Base-by-base conservation (phyloP, 192 early-diverging fungal genomes). In the Spizellomyces punctatus region DNA sequence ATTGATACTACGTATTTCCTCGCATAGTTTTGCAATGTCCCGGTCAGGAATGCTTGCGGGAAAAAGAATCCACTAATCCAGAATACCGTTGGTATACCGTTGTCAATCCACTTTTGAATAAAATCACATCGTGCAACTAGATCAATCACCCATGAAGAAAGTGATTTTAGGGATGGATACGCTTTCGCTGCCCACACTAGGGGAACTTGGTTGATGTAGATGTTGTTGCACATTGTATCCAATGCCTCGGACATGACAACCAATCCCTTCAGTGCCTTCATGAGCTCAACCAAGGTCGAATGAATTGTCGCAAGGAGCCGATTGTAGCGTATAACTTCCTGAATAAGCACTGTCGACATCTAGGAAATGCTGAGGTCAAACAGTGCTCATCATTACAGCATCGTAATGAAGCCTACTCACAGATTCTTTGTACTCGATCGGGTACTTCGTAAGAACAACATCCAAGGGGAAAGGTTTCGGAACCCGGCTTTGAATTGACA, bases 1-100 rank as follows among this genome's bases (percentile, higher is more conserved):
- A 87, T 87, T 9, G 82, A 82, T 10, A 87, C 79, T 5, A 84
- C 80, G 64, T 86, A 87, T 64, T 87, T 87, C 45, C 86, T 22
- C 3, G 86, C 86, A 79, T 77, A 87, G 63, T 87, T 87, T 74
- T 87, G 86, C 6, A 87, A 72, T 10, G 86, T 87, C 19, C 84
- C 86, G 2, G 86, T 87, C 17, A 87, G 46, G 73, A 87, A 87
- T 10, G 86, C 84, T 66, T 87, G 86, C 10, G 86, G 86, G 77
- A 87, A 87, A 65, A 87, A 87, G 81, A 87, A 87, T 4, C 86
- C 86, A 21, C 72, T 76, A 36, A 87, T 87, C 86, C 86, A 87
- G 52, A 85, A 87, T 8, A 87, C 79, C 22, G 69, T 71, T 8
- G 86, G 86, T 8, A 86, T 83, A 5, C 86, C 86, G 48, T 59